Conservation (phyloP, 148 eudicot genomes). For the Arbutus unedo region DNA sequence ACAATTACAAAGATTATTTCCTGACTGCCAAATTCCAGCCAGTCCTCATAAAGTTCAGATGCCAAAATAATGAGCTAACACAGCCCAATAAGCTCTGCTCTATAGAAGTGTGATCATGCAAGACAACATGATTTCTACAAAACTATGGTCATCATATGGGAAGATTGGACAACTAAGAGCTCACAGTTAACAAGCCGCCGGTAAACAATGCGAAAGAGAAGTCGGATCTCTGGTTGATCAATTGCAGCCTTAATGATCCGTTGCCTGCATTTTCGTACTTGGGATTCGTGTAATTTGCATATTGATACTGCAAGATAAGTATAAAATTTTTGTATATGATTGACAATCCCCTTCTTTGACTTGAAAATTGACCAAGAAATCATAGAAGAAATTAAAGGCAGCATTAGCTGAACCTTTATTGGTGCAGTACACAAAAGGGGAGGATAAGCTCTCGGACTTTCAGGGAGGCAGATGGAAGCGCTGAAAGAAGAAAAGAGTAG, state of each 20-base stretch:
- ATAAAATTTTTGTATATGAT: background rate
- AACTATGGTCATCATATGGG: background rate
- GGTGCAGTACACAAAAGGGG: constrained; percentile 82
- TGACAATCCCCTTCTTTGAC: background rate
- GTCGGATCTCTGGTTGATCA: constrained; percentile 88
- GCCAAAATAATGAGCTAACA: background rate
- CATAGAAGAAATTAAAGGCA: background rate
- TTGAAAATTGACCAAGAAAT: background rate
- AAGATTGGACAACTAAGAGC: constrained; percentile 16
- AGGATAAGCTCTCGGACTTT: constrained; percentile 43
- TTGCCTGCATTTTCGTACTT: constrained; percentile 52
- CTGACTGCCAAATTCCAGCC: background rate
- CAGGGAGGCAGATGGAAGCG: constrained; percentile 55
- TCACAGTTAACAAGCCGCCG: constrained; percentile 66
- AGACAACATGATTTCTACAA: background rate
- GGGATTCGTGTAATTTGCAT: constrained; percentile 60
- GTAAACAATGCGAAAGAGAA: constrained; percentile 82
- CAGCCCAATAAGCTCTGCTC: background rate
- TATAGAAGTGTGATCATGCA: background rate
- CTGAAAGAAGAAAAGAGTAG: constrained; percentile 29
- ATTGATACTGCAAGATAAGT: constrained; percentile 62
- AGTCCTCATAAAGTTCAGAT: background rate
- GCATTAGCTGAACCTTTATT: constrained; percentile 51
- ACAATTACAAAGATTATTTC: background rate
- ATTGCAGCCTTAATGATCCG: constrained; percentile 61